Base-by-base conservation (phyloP, 2,329 filamentous ascomycete species). In the Onygena corvina region DNA sequence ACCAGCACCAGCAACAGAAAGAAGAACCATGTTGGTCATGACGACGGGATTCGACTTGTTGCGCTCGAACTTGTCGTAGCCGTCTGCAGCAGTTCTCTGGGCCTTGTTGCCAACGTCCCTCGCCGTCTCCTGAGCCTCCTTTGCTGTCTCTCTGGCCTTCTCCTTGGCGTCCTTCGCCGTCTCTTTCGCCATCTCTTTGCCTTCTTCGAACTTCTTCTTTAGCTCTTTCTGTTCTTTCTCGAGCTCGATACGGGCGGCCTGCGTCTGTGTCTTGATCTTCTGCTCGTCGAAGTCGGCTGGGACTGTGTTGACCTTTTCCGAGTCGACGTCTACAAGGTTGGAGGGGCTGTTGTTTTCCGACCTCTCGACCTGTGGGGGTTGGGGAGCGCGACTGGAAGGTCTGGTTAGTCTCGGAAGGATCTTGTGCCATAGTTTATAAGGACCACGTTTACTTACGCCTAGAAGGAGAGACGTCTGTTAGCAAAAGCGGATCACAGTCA, bases 11-110 rank as follows among this genome's bases (percentile, higher is more conserved):
- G 67, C 60, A 4, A 68, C 53, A n/a, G 64, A 62, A 49, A 69
- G 57, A 8, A 73, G 52, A 18, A 72, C 46, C 11, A 69, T 70
- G 53, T 74, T 74, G 20, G 61, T 68, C 46, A 74, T 52, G 47
- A 69, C 66, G 6, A 74, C 71, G 1, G 71, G 71, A 55, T 74
- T 73, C 49, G 63, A 61, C 38, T 61, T 61, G 58, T 73, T 73
- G 34, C 60, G 60, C 46, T 58, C 55, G 45, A 71, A 52, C 18
- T 63, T 60, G 16, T 61, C 59, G 9, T 57, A 54, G 36, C 58
- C 51, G 20, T 57, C 51, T 55, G 63, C 59, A 23, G 56, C 56
- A 27, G 55, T 55, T 21, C 59, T 58, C 50, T 62, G 57, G 6
- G 52, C 55, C n/a, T 31, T 31, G n/a, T n/a, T n/a, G n/a, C n/a